phyloP scores from a whole-genome alignment of 352 stramenopile genomes.

The Phytopythium helicoides region DNA sequence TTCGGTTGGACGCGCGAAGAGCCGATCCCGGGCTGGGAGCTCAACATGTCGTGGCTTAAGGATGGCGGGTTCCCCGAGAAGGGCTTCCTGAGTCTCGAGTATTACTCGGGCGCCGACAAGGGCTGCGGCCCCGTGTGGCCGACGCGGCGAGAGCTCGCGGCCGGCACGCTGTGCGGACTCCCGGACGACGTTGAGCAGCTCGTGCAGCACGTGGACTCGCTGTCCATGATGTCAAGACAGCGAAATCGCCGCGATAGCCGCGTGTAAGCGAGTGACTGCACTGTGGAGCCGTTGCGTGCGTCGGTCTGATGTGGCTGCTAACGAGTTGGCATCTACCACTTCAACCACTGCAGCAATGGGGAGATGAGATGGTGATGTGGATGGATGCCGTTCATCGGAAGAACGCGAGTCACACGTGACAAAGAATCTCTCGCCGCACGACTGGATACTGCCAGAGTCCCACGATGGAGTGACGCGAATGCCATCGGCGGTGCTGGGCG shows the following conservation, averaged over 20 bases:
- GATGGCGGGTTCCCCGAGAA: conserved; percentile 78
- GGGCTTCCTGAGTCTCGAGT: conserved; percentile 68
- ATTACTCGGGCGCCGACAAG: conserved; percentile 75
- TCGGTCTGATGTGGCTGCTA: no score
- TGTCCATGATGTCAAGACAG: conserved; percentile 38
- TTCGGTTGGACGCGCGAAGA: conserved; percentile 80
- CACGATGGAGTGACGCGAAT: no score
- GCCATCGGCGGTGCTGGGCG: no score
- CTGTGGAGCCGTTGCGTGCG: no score
- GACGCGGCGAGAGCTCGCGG: conserved; percentile 50
- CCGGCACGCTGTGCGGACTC: conserved; percentile 47
- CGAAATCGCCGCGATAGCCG: conserved; percentile 9
- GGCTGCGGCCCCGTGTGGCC: conserved; percentile 72
- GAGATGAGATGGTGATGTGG: no score
- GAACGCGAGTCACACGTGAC: no score
- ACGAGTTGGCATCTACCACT: no score
- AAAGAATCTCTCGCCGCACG: no score
- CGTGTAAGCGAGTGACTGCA: background rate
- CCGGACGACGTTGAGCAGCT: conserved; percentile 45
- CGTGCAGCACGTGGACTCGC: conserved; percentile 52
- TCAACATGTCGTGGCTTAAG: conserved; percentile 80
- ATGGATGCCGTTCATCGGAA: no score
- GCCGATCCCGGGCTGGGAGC: conserved; percentile 75
- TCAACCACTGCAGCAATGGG: no score
- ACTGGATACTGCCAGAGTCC: no score